Percentiles rank a stretch among this genome's conserved stretches.
phyloP scores from a whole-genome alignment of 1,139 yeast genomes.

The Cylindricascospora bacillispora region DNA sequence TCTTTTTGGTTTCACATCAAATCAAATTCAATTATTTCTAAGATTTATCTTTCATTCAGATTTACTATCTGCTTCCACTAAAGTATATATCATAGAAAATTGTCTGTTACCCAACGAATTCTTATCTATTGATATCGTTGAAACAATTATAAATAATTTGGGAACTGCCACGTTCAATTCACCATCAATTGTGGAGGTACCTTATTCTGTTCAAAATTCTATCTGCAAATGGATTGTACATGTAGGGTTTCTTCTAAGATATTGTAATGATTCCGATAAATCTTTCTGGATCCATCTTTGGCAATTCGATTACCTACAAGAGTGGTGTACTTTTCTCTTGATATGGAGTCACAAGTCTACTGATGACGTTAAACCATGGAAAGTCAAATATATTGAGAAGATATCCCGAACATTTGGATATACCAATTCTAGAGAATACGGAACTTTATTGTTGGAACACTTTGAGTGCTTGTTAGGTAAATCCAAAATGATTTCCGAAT shows the following conservation, averaged over 20 bases:
- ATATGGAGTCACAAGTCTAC: slow-evolving; percentile 26
- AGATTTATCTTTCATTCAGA: slow-evolving; percentile 12
- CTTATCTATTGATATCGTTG: slow-evolving; percentile 19
- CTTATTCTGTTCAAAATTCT: slow-evolving; percentile 21
- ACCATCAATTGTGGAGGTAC: slow-evolving; percentile 9
- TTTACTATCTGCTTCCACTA: slow-evolving; percentile 11
- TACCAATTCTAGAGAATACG: slow-evolving; percentile 10
- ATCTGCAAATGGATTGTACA: slow-evolving; percentile 32
- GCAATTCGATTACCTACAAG: slow-evolving; percentile 33
- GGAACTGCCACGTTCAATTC: slow-evolving; percentile 19
- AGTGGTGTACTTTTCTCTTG: slow-evolving; percentile 33
- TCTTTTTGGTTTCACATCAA: slow-evolving; percentile 13
- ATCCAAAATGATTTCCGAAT: slow-evolving; percentile 7
- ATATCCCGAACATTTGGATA: slow-evolving; percentile 15
- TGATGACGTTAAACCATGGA: slow-evolving; percentile 27
- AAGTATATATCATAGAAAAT: slow-evolving; percentile 20
- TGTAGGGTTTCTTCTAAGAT: slow-evolving; percentile 19
- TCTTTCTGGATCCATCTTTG: slow-evolving; percentile 33
- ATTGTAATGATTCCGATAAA: slow-evolving; percentile 17
- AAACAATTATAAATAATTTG: slow-evolving; percentile 23
- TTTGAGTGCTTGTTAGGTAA: slow-evolving; percentile 9
- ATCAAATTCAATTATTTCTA: slow-evolving; percentile 9
- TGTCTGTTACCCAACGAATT: slow-evolving; percentile 25
- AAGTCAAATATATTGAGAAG: slow-evolving; percentile 10
- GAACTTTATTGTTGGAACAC: slow-evolving; percentile 14